These are phyloP conservation scores for Pulchroboletus neoregius DNA, from an alignment of 1,284 basidiomycete species.

Conservation along the genomic window DNA sequence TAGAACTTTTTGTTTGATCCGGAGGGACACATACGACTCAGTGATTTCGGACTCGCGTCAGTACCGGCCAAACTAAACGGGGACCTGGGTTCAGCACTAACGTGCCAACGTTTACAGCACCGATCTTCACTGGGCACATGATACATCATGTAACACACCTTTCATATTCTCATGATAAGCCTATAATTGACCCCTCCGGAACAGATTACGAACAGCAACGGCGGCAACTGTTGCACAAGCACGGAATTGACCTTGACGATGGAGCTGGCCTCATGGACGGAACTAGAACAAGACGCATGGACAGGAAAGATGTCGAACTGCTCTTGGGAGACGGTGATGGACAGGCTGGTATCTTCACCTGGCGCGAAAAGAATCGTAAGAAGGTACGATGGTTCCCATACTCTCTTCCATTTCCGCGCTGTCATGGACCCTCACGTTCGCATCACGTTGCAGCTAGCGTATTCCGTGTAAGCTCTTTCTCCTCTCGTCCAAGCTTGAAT, in stretches of 20 bases:
- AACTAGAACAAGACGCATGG: conserved; percentile 68
- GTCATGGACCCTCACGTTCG: conserved; percentile 16
- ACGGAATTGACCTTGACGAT: conserved; percentile 93
- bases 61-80: conserved; percentile 35
- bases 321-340: conserved; percentile 77
- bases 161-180: conserved; percentile 22
- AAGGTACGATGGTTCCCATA: conserved; percentile 50
- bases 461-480: conserved; percentile 75
- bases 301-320: conserved; percentile 72
- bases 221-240: conserved; percentile 81
- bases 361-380: conserved; percentile 89
- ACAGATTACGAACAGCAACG: conserved; percentile 94
- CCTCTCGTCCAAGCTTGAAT: conserved; percentile 17
- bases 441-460: conserved; percentile 64
- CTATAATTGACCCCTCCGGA: conserved; percentile 15
- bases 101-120: conserved; percentile 45
- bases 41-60: conserved; percentile 93
- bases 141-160: conserved; percentile 67
- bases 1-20: conserved; percentile 95
- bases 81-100: conserved; percentile 28
- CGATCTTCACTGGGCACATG: conserved; percentile 88
- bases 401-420: conserved; percentile 25
- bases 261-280: conserved; percentile 59
- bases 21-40: conserved; percentile 89
- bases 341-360: conserved; percentile 81